These are phyloP conservation scores for Saccharomycodes ludwigii DNA, from an alignment of 805 yeast genomes.

Conservation along the genomic window DNA sequence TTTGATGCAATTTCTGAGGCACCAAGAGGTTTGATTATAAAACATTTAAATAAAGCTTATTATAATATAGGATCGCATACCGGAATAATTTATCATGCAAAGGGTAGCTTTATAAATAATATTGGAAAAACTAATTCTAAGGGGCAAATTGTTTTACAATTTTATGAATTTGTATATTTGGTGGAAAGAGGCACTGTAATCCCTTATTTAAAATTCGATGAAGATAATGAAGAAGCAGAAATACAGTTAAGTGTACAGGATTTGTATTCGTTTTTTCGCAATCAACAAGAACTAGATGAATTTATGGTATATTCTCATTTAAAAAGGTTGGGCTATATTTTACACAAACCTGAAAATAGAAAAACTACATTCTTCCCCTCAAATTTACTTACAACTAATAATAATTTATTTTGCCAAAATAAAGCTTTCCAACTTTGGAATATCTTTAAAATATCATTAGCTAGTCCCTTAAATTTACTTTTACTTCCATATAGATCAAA, in stretches of 20 bases:
- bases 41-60: slow-evolving; percentile 40
- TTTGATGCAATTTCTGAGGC: slow-evolving; percentile 44
- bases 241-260: slow-evolving; percentile 48
- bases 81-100: slow-evolving; percentile 36
- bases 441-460: too few species aligned
- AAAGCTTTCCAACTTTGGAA: too few species aligned
- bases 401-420: background rate
- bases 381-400: background rate
- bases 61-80: slow-evolving; percentile 26
- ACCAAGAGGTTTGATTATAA: slow-evolving; percentile 33
- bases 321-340: slow-evolving; percentile 69
- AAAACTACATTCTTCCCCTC: background rate
- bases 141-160: slow-evolving; percentile 39
- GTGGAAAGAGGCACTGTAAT: slow-evolving; percentile 66
- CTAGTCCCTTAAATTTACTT: slow-evolving; percentile 8
- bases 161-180: slow-evolving; percentile 64
- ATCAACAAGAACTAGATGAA: slow-evolving; percentile 33
- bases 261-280: slow-evolving; percentile 39
- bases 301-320: slow-evolving; percentile 62
- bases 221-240: slow-evolving; percentile 14
- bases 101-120: slow-evolving; percentile 62
- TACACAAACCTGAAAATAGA: slow-evolving; percentile 22
- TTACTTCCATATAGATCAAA: slow-evolving; percentile 13
- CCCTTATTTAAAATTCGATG: slow-evolving; percentile 18
- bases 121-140: slow-evolving; percentile 48